Percentiles rank a stretch among this genome's conserved stretches.
These are phyloP conservation scores for Colletotrichum coccodes DNA, from an alignment of 2,329 filamentous ascomycete species.

Conservation along the genomic window DNA sequence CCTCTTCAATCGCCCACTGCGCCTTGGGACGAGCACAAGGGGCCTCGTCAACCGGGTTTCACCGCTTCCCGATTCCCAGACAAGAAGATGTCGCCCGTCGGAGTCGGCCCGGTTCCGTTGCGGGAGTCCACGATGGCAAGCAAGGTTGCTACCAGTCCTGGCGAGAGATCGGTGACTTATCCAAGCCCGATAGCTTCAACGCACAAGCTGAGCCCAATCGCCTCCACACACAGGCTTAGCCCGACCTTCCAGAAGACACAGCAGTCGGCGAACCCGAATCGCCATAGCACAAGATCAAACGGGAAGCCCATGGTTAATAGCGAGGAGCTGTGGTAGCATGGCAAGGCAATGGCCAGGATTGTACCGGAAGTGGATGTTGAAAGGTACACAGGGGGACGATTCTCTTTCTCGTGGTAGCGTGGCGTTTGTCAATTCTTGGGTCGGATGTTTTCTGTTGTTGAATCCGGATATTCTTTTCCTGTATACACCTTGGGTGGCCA, in stretches of 20 bases:
- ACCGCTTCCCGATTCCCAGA: slow-evolving; percentile 22
- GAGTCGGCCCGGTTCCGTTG: slow-evolving; percentile 22
- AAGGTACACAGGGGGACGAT: not conserved
- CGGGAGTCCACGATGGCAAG: slow-evolving; percentile 30
- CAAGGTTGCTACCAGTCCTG: slow-evolving; percentile 25
- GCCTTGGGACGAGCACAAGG: slow-evolving; percentile 28
- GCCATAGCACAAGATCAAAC: slow-evolving; percentile 9
- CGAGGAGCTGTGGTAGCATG: slow-evolving; percentile 23
- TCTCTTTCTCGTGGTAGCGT: slow-evolving; percentile 10
- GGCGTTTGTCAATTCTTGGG: slow-evolving; percentile 20
- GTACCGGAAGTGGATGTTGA: not conserved
- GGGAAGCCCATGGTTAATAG: slow-evolving; percentile 29
- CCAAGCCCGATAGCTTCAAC: slow-evolving; percentile 24
- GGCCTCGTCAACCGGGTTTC: slow-evolving; percentile 29
- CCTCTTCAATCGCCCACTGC: slow-evolving; percentile 28
- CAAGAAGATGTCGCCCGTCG: slow-evolving; percentile 27
- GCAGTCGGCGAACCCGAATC: slow-evolving; percentile 8
- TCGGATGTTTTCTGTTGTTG: not conserved
- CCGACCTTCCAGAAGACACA: slow-evolving; percentile 20
- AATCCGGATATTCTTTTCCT: not conserved
- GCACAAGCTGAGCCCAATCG: slow-evolving; percentile 21
- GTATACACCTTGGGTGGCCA: slow-evolving; percentile 9
- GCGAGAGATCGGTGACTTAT: slow-evolving; percentile 27
- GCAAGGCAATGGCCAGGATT: not conserved
- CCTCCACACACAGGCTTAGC: slow-evolving; percentile 7